These are phyloP conservation scores for Leccinum fallax DNA, from an alignment of 1,284 basidiomycete species.

Conservation along the genomic window DNA sequence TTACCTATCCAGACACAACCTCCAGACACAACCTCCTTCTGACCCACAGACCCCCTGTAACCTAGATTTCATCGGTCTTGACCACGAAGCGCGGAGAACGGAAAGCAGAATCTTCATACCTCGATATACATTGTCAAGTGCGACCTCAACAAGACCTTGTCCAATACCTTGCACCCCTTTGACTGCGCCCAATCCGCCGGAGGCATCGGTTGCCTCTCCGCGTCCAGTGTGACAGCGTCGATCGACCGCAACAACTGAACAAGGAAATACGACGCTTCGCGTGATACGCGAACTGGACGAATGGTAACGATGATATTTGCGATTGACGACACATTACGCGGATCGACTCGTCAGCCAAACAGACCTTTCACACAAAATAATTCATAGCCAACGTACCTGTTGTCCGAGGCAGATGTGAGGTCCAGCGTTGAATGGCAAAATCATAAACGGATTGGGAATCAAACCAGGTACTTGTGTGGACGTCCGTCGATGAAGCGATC, in stretches of 20 bases:
- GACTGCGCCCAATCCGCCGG: slow-evolving; percentile 32
- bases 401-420: slow-evolving; percentile 53
- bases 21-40: slow-evolving; percentile 12
- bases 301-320: background rate
- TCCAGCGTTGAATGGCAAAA: slow-evolving; percentile 52
- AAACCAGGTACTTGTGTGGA: slow-evolving; percentile 28
- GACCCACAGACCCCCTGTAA: slow-evolving; percentile 31
- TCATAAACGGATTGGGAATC: slow-evolving; percentile 42
- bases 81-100: background rate
- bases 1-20: background rate
- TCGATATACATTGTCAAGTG: slow-evolving; percentile 56
- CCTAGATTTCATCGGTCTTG: background rate
- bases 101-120: slow-evolving; percentile 13
- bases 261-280: slow-evolving; percentile 41
- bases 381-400: slow-evolving; percentile 30
- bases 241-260: slow-evolving; percentile 42
- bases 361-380: background rate
- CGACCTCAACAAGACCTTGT: slow-evolving; percentile 33
- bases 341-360: background rate
- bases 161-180: slow-evolving; percentile 26
- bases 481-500: slow-evolving; percentile 50
- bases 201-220: slow-evolving; percentile 31
- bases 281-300: slow-evolving; percentile 41
- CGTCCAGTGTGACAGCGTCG: slow-evolving; percentile 34
- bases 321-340: background rate